These are phyloP conservation scores for Talaromyces piceae DNA, from an alignment of 2,329 filamentous ascomycete genomes.

Conservation along the genomic window DNA sequence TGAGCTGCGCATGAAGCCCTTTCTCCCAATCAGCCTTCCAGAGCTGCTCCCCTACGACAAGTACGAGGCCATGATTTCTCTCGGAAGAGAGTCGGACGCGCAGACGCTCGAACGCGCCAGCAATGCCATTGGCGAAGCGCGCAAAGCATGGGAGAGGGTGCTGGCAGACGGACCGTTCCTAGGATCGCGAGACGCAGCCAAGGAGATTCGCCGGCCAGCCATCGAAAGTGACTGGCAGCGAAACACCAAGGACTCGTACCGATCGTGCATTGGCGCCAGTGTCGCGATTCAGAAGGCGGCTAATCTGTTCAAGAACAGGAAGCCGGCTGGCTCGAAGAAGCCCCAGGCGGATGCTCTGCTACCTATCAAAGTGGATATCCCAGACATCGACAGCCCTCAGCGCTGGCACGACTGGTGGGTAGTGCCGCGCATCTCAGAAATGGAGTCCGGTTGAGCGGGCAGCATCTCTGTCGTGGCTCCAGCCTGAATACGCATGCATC, in stretches of 20 bases:
- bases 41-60: conserved; percentile 58
- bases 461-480: background rate
- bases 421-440: conserved; percentile 32
- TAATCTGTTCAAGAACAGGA: conserved; percentile 40
- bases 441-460: conserved; percentile 1
- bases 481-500: background rate
- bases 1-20: conserved; percentile 81
- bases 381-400: conserved; percentile 30
- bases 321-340: background rate
- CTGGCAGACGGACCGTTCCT: conserved; percentile 32
- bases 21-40: conserved; percentile 60
- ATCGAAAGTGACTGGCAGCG: conserved; percentile 56
- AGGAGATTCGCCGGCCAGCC: conserved; percentile 30
- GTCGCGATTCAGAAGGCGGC: conserved; percentile 56
- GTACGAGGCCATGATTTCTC: conserved; percentile 42
- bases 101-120: conserved; percentile 34
- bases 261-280: conserved; percentile 63
- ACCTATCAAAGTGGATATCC: conserved; percentile 29
- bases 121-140: conserved; percentile 32
- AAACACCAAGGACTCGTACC: conserved; percentile 54
- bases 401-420: conserved; percentile 41
- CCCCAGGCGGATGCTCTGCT: conserved; percentile 10
- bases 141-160: conserved; percentile 37
- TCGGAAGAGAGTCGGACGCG: conserved; percentile 38
- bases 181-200: conserved; percentile 2